Conservation (phyloP, 768 basidiomycete species). For the Glaciozyma antarctica region DNA sequence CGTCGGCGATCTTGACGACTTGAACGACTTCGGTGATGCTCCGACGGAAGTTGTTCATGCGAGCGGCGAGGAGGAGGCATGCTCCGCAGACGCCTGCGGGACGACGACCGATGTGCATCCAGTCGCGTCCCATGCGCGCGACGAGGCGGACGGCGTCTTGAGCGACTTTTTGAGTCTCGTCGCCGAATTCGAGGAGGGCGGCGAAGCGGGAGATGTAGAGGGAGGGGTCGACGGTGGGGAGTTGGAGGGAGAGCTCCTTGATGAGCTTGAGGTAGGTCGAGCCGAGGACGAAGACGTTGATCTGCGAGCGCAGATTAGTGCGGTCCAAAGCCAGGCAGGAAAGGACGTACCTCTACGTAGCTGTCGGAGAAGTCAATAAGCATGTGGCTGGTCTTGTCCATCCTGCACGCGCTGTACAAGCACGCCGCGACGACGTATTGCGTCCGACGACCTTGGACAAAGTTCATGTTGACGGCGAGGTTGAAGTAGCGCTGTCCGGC, state of each 20-base stretch:
- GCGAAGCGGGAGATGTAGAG: slow-evolving; percentile 95
- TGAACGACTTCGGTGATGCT: slow-evolving; percentile 94
- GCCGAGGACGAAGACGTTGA: slow-evolving; percentile 95
- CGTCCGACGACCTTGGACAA: slow-evolving; percentile 83
- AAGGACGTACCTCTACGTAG: slow-evolving; percentile 62
- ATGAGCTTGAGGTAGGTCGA: slow-evolving; percentile 91
- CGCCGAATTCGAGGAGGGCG: slow-evolving; percentile 87
- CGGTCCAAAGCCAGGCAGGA: background rate
- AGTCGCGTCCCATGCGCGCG: slow-evolving; percentile 86
- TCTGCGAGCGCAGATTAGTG: slow-evolving; percentile 45
- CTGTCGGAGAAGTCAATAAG: slow-evolving; percentile 98
- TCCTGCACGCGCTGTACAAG: slow-evolving; percentile 83
- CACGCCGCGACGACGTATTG: slow-evolving; percentile 92
- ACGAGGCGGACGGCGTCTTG: slow-evolving; percentile 89
- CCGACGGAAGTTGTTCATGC: slow-evolving; percentile 95
- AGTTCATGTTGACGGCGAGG: slow-evolving; percentile 85
- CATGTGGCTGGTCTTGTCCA: slow-evolving; percentile 92
- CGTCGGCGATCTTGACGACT: slow-evolving; percentile 97
- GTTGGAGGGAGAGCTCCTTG: slow-evolving; percentile 68
- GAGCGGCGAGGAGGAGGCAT: slow-evolving; percentile 81
- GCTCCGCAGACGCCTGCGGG: slow-evolving; percentile 98
- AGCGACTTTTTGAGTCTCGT: slow-evolving; percentile 82
- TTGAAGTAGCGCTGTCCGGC: slow-evolving; percentile 81
- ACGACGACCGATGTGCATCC: slow-evolving; percentile 91
- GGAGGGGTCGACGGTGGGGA: slow-evolving; percentile 87